Conservation (phyloP, 257 asterid species). For the Nicotiana otophora region DNA sequence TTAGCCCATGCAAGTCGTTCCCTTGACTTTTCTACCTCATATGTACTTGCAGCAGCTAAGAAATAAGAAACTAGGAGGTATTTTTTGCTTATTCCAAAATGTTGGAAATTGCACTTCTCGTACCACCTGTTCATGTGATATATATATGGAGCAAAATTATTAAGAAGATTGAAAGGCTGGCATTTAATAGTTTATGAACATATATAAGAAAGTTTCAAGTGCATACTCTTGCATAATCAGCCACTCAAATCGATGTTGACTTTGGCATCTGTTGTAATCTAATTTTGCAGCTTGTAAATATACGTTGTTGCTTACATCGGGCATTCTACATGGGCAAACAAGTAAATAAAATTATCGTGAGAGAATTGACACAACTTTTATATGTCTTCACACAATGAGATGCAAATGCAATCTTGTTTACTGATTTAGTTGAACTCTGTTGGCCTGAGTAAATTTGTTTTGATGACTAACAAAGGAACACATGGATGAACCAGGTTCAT, state of each 20-base stretch:
- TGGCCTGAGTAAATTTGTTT: no score
- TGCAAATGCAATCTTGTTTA: no score
- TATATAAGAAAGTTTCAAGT: background rate
- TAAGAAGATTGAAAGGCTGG: no score
- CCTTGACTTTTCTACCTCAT: background rate
- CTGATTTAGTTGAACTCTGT: no score
- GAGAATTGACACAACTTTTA: no score
- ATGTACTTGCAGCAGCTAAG: background rate
- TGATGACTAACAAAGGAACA: no score
- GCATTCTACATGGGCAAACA: constrained; percentile 21
- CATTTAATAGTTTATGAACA: no score
- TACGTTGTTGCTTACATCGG: constrained; percentile 19
- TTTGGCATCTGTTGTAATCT: constrained; percentile 39
- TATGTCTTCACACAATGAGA: no score
- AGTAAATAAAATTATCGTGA: no score
- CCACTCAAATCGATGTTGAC: constrained; percentile 48
- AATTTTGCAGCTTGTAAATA: constrained; percentile 36
- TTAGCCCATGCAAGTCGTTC: constrained; percentile 5
- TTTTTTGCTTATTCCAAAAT: background rate
- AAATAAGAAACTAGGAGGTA: background rate
- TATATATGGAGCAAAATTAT: background rate
- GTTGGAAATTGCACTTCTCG: background rate
- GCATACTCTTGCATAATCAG: constrained; percentile 12
- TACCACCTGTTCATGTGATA: background rate
- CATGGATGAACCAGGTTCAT: no score